Evolutionary conservation across 768 basidiomycete genomes (phyloP).

Genomic region (Calocera viscosa): DNA sequence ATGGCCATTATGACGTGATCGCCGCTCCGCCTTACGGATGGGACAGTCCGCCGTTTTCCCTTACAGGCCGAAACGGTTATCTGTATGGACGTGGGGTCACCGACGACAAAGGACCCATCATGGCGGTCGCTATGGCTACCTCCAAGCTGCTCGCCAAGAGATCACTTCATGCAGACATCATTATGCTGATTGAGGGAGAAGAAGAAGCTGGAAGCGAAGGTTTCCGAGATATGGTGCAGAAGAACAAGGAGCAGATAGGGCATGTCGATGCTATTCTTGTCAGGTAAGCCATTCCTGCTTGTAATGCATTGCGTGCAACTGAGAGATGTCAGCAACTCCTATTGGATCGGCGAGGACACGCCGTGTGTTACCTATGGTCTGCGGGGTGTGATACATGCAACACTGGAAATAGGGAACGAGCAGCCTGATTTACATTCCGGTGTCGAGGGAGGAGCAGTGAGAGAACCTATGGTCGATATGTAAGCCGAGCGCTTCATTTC

Average conservation of each 20-base stretch:
- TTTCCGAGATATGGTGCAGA: slow-evolving; percentile 62
- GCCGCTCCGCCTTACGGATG: slow-evolving; percentile 61
- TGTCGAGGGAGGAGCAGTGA: slow-evolving; percentile 76
- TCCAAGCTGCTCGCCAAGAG: slow-evolving; percentile 62
- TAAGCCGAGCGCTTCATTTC: slow-evolving; percentile 26
- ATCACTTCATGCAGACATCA: slow-evolving; percentile 70
- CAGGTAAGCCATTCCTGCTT: slow-evolving; percentile 37
- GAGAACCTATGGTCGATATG: slow-evolving; percentile 93
- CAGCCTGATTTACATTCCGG: slow-evolving; percentile 85
- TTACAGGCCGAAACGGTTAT: slow-evolving; percentile 77
- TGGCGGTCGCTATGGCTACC: slow-evolving; percentile 82
- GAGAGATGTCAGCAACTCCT: slow-evolving; percentile 77
- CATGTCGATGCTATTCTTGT: slow-evolving; percentile 79
- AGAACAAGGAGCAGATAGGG: slow-evolving; percentile 72
- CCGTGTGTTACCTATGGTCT: slow-evolving; percentile 94
- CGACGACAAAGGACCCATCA: slow-evolving; percentile 91
- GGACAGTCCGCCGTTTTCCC: slow-evolving; percentile 69
- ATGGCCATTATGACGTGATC: slow-evolving; percentile 98
- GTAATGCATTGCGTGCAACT: background rate
- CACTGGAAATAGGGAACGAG: slow-evolving; percentile 59
- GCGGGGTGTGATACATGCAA: slow-evolving; percentile 84
- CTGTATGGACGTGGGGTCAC: slow-evolving; percentile 83
- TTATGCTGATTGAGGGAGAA: slow-evolving; percentile 90
- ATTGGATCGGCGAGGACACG: slow-evolving; percentile 85
- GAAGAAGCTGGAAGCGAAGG: slow-evolving; percentile 90